Conservation (phyloP, 2,329 filamentous ascomycete species). For the Trichothecium sympodiale region DNA sequence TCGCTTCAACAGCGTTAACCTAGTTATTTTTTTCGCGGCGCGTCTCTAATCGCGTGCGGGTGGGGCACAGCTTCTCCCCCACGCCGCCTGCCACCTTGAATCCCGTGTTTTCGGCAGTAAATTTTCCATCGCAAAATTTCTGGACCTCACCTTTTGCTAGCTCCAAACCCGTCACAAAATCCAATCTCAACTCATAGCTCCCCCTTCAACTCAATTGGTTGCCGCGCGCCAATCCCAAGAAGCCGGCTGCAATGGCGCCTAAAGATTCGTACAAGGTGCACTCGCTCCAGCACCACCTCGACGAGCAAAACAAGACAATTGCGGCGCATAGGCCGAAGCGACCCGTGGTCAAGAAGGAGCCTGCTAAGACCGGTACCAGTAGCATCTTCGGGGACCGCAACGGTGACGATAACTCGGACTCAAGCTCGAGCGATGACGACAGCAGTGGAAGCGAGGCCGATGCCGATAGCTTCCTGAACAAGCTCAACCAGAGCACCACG, state of each 20-base stretch:
- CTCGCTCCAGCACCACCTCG: slow-evolving; percentile 25
- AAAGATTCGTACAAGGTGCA: slow-evolving; percentile 23
- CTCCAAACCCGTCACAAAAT: no score
- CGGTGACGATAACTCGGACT: slow-evolving; percentile 16
- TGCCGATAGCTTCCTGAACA: not conserved
- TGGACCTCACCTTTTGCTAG: not conserved
- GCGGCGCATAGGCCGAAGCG: slow-evolving; percentile 15
- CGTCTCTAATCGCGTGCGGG: no score
- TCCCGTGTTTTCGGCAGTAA: no score
- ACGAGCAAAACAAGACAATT: slow-evolving; percentile 24
- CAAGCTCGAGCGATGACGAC: slow-evolving; percentile 20
- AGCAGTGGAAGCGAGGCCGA: slow-evolving; percentile 18
- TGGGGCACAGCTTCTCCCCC: no score
- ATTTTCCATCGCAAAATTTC: no score
- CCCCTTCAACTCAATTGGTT: slow-evolving; percentile 10
- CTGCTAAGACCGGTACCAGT: slow-evolving; percentile 10
- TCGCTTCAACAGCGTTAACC: no score
- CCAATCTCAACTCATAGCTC: not conserved
- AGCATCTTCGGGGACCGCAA: slow-evolving; percentile 20
- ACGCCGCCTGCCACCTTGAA: no score
- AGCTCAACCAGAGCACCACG: slow-evolving; percentile 1
- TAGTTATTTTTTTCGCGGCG: no score
- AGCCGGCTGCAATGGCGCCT: slow-evolving; percentile 21
- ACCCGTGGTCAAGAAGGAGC: slow-evolving; percentile 18
- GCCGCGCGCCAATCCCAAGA: slow-evolving; percentile 7